A percentile compares a stretch with the other conserved stretches of the same genome.
Evolutionary conservation across 116 monocot genomes (phyloP).

Genomic region (Papilionanthe hybrid): DNA sequence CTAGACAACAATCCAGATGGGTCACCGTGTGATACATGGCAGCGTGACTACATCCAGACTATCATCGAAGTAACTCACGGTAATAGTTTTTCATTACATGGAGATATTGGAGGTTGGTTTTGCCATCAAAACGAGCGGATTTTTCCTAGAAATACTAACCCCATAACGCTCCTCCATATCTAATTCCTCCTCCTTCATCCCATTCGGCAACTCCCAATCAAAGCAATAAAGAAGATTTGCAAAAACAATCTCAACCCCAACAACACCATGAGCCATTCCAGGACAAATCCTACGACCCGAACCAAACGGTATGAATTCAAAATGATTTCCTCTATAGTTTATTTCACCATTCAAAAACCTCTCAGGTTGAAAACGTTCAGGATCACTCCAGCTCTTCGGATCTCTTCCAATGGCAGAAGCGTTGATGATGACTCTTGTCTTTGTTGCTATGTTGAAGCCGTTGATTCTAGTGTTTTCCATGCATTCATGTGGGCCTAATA

Average conservation of each 20-base stretch:
- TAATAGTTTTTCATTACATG: too few species aligned
- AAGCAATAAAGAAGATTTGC: not conserved
- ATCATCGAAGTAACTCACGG: too few species aligned
- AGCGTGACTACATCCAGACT: too few species aligned
- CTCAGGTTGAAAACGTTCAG: not conserved
- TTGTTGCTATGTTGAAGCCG: not conserved
- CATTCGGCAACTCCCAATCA: not conserved
- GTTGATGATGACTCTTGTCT: not conserved
- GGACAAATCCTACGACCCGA: not conserved
- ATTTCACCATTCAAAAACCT: not conserved
- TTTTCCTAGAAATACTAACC: not conserved
- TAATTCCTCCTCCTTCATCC: not conserved
- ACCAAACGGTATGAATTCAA: not conserved
- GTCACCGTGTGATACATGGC: too few species aligned
- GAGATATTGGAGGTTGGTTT: not conserved
- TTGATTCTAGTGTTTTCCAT: not conserved
- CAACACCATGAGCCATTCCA: not conserved
- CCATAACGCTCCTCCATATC: not conserved
- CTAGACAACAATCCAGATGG: too few species aligned
- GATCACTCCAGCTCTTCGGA: not conserved
- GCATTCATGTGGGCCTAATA: not conserved
- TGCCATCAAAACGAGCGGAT: not conserved
- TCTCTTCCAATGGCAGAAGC: not conserved
- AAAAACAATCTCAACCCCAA: not conserved
- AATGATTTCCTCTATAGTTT: not conserved